Conservation (phyloP, 495 filamentous ascomycete genomes). For the Podospora pseudoanserina region DNA sequence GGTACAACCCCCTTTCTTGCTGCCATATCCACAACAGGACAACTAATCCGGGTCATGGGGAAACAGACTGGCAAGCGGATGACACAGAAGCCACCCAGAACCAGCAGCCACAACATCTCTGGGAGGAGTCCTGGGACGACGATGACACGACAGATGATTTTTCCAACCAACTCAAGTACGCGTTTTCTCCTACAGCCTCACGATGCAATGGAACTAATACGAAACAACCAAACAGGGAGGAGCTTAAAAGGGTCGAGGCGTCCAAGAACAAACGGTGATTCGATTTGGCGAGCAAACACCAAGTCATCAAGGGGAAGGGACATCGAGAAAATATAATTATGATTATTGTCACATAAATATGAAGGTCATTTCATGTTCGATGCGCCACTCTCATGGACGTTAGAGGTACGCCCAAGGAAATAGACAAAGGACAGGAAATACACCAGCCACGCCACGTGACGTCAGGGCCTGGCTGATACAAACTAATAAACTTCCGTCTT, state of each 20-base stretch:
- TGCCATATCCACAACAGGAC: background rate
- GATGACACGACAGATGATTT: constrained; percentile 98
- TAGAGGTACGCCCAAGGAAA: background rate
- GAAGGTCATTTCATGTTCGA: background rate
- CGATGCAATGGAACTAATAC: constrained; percentile 25
- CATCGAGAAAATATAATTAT: background rate
- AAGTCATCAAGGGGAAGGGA: background rate
- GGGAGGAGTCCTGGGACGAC: constrained; percentile 99
- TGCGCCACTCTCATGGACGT: background rate
- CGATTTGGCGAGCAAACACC: background rate
- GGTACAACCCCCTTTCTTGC: constrained; percentile 49
- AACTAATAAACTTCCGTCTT: background rate
- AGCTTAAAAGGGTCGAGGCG: constrained; percentile 88
- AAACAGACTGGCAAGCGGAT: constrained; percentile 79
- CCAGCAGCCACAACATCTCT: constrained; percentile 67
- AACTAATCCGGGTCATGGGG: background rate
- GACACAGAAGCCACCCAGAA: constrained; percentile 67
- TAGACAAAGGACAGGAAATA: background rate
- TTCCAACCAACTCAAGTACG: constrained; percentile 89
- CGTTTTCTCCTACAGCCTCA: constrained; percentile 10
- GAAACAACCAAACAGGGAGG: constrained; percentile 61
- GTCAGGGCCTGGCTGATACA: background rate
- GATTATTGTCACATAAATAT: background rate
- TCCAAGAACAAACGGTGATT: constrained; percentile 51
- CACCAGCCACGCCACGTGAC: background rate